Percentiles rank a stretch among this genome's conserved stretches.
phyloP scores from a whole-genome alignment of 805 yeast genomes.

The Teunomyces kruisii region DNA sequence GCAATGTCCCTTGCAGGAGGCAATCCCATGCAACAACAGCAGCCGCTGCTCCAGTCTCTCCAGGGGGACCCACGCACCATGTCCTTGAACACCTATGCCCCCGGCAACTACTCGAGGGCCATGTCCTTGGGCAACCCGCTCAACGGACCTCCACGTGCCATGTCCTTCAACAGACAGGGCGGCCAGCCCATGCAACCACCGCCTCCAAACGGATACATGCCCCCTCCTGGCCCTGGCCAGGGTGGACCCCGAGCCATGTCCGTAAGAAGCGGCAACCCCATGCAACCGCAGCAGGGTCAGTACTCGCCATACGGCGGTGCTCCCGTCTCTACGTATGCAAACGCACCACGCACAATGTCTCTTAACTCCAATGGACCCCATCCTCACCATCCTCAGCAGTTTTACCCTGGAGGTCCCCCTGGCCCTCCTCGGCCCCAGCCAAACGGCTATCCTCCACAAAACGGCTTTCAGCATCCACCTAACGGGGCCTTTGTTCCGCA shows the following conservation, averaged over 20 bases:
- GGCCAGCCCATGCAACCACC: constrained; percentile 12
- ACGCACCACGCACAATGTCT: constrained; percentile 31
- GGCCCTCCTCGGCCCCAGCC: constrained; percentile 6
- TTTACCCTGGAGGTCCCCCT: constrained; percentile 5
- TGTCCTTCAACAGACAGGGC: constrained; percentile 18
- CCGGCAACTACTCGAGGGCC: constrained; percentile 7
- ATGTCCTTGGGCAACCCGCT: constrained; percentile 12
- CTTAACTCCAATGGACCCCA: constrained; percentile 12
- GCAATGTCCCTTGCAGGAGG: constrained; percentile 42
- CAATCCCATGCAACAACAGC: constrained; percentile 21
- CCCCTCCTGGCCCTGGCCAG: not conserved
- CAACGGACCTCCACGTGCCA: constrained; percentile 30
- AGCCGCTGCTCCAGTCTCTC: constrained; percentile 7
- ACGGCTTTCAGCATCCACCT: not conserved
- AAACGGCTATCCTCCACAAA: not conserved
- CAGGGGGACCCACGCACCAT: constrained; percentile 13
- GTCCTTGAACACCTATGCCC: constrained; percentile 11
- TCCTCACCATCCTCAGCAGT: constrained; percentile 10
- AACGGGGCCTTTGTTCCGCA: too few relatives aligned
- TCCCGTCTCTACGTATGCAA: constrained; percentile 3
- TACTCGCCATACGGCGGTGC: constrained; percentile 1
- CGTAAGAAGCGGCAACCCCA: constrained; percentile 8
- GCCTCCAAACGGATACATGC: constrained; percentile 6
- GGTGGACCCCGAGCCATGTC: constrained; percentile 10
- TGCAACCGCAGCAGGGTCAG: constrained; percentile 3